Base-by-base conservation (phyloP, 1,284 basidiomycete species). In the Moesziomyces parantarcticus region DNA sequence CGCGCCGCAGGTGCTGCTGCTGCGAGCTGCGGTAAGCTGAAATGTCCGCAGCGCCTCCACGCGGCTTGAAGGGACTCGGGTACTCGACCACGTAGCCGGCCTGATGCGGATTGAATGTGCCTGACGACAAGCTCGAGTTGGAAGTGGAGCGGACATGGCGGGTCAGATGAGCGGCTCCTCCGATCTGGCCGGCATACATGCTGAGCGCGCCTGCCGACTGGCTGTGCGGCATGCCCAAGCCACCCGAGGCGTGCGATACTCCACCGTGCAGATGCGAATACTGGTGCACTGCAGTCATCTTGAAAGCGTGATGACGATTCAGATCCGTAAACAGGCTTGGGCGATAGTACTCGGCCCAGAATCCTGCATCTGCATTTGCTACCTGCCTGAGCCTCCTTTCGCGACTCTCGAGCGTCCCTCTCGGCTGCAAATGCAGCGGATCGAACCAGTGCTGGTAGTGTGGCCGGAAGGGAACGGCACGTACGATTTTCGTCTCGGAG, bases 261-360 rank as follows among this genome's bases (percentile, higher is more conserved):
- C 59, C 53, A 3, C 57, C 59, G 23, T 54, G 54, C 14, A 64
- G 47, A 23, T 65, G 55, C 34, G 61, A 62, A 25, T 55, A 62
- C 48, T 79, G 81, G 47, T 79, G 79, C 26, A 83, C 78, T 1
- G 81, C 80, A 0, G 82, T 83, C 82, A 83, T 83, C 64, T 83
- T 83, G 71, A 76, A 83, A 0, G 82, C 82, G 48, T 83, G 81
- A 46, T 83, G 82, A 10, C 82, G 75, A 34, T 78, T 75, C 26
- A 83, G 56, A 44, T 83, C 81, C 2, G 82, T 83, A 39, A 83
- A 83, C 3, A 83, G 73, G 26, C 70, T 75, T 6, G 82, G 82
- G 9, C 82, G 76, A 47, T 83, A 83, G 52, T 83, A 83, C 45
- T 79, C 77, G 5, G 79, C 77, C 82, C 82, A 83, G 47, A 83